Evolutionary conservation across 805 yeast species (phyloP).

Genomic region (Saccharomycopsis sp.): DNA sequence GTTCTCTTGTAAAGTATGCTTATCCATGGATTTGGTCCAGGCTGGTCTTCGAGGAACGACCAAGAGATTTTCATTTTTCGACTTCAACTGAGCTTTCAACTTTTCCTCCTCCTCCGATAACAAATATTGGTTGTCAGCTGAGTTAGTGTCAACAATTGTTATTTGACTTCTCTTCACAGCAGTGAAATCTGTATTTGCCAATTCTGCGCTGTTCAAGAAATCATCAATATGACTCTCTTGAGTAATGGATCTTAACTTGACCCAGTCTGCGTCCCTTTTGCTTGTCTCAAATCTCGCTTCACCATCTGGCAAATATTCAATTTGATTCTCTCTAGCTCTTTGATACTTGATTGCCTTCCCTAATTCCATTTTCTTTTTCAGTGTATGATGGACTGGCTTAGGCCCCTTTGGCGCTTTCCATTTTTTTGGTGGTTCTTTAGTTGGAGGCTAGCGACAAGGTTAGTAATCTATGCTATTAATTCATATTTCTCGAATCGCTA

Average conservation of each 20-base stretch:
- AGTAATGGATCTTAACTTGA: slow-evolving; percentile 84
- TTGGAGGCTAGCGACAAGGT: too few species aligned
- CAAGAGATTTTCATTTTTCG: slow-evolving; percentile 60
- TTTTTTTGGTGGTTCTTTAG: slow-evolving; percentile 49
- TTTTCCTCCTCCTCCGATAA: slow-evolving; percentile 62
- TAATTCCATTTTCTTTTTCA: slow-evolving; percentile 75
- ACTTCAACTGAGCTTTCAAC: slow-evolving; percentile 53
- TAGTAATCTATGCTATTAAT: too few species aligned
- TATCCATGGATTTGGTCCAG: slow-evolving; percentile 72
- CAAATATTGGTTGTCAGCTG: slow-evolving; percentile 47
- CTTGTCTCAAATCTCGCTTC: slow-evolving; percentile 84
- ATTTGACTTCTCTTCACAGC: slow-evolving; percentile 83
- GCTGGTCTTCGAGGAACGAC: slow-evolving; percentile 90
- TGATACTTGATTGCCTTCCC: slow-evolving; percentile 80
- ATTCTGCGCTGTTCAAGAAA: slow-evolving; percentile 88
- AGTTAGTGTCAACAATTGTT: slow-evolving; percentile 55
- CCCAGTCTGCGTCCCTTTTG: slow-evolving; percentile 78
- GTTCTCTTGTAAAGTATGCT: slow-evolving; percentile 69
- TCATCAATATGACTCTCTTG: slow-evolving; percentile 94
- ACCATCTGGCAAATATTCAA: slow-evolving; percentile 74
- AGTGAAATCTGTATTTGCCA: slow-evolving; percentile 93
- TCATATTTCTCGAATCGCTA: too few species aligned
- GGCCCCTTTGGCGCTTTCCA: slow-evolving; percentile 93
- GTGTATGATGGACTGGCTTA: slow-evolving; percentile 77
- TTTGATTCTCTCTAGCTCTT: slow-evolving; percentile 59